Base-by-base conservation (phyloP, 2,329 filamentous ascomycete genomes). In the Ascosphaera acerosa region DNA sequence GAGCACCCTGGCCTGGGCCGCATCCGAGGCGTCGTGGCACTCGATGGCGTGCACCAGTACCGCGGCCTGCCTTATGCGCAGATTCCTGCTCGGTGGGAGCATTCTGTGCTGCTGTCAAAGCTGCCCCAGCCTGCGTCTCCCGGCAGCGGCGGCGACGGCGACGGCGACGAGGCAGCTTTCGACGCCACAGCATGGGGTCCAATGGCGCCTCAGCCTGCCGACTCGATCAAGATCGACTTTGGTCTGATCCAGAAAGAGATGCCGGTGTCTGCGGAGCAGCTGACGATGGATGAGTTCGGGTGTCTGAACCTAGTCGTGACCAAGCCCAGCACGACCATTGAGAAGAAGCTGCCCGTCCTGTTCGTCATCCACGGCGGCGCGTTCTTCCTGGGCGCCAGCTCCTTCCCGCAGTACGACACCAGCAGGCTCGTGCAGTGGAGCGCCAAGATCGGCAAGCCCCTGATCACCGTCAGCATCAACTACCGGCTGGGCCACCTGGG, bases 361-460 rank as follows among this genome's bases (percentile, higher is more conserved):
- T 50, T 61, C 2, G 63, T 62, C 37, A 52, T 66, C 3, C 61
- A 66, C 35, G 62, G 62, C 0, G 61, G 62, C 7, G 62, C 57
- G 0, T 57, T 61, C 30, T 44, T 46, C 2, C 49, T 57, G 2
- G 62, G 61, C 2, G 58, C 58, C 3, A 59, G 54, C 26, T 61
- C 53, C 27, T 66, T 59, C 50, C 62, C 61, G 1, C 58, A 64
- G 22, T 62, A 59, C 37, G 55, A 64, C 36, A 44, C 55, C 14
- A 44, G 44, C 4, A 43, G 51, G 1, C 36, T 66, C 4, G 58
- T 63, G 3, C 51, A 52, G 36, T 38, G 60, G 4, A 58, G 58
- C 0, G 42, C 44, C 1, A 50, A 55, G 10, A 49, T 50, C 12
- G 53, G 49, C 0, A 47, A 52, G 17, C 61, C 61, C 0, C 48